Evolutionary conservation across 768 basidiomycete species (phyloP), one percentile per base, ranked within the genome.

Genomic region (Nidularia pulvinata): DNA sequence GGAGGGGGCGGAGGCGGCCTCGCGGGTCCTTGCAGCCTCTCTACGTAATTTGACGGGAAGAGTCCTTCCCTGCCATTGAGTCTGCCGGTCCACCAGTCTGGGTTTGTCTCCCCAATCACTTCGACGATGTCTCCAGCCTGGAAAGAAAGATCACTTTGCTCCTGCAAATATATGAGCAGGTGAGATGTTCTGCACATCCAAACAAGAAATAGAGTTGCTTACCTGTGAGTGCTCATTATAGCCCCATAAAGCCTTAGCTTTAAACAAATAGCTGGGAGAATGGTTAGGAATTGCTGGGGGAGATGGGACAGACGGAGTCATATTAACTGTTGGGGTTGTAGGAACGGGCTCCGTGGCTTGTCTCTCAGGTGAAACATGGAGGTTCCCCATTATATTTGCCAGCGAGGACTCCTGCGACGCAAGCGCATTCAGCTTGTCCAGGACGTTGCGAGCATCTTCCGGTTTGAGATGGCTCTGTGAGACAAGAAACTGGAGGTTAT

Each of bases 11-110:
- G 46, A 9, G 58, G 16, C 10, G 59, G 36, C 49, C 57, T 49
- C 11, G 53, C 25, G 16, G 69, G 55, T 22, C 61, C 62, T 16
- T 51, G 50, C 32, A 86, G 54, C 58, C 78, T 81, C 68, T 88
- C 84, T 39, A 90, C 88, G 53, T 89, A 79, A 58, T 82, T 84
- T 16, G 86, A 77, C 0, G 92, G 93, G 70, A 94, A 92, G 34
- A 93, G 74, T 14, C 86, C 92, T 57, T 84, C 77, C 52, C 69
- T 77, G 30, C 85, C 85, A 39, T 82, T 79, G 52, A 72, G 62
- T 56, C 70, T 78, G n/a, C 93, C 93, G 7, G 80, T 81, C 93
- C 93, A 95, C 93, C 93, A 95, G 65, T 94, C 91, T 4, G 70
- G 65, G 55, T 93, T 91, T 48, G 82, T 88, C 62, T 93, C 85